Base-by-base conservation (phyloP, 495 filamentous ascomycete genomes). In the Lasiosphaeria miniovina region DNA sequence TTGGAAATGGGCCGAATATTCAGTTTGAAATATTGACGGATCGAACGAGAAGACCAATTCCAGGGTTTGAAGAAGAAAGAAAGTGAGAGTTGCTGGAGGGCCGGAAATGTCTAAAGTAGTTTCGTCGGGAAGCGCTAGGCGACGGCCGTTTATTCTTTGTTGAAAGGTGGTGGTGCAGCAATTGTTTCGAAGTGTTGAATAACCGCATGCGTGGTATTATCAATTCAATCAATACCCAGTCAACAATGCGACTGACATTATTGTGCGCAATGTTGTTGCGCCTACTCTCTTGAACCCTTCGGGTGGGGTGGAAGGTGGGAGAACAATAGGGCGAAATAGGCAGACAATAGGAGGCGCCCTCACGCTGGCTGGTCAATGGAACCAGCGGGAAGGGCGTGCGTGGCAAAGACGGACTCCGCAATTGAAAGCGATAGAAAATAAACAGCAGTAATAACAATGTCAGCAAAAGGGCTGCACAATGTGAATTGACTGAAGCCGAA, bases 351-450 rank as follows among this genome's bases (percentile, higher is more conserved):
- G 50, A 12, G 31, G 48, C 38, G 8, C 43, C 15, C 12, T 11
- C 6, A n/a, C 43, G 43, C 43, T 46, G 53, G 24, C 12, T 35
- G 59, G 59, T 60, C 57, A 68, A 65, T 68, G 65, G 65, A 68
- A 68, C 38, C 52, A 17, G 60, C 58, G 65, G 62, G 65, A 68
- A 68, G n/a, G 38, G 46, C 55, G n/a, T 41, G 61, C 5, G 65
- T 68, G 65, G 62, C 65, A 54, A 62, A 54, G 50, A 6, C n/a
- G 34, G 6, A 14, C 34, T 31, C 10, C 49, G 24, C 34, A 41
- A 17, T 41, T 31, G 33, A 14, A 46, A 43, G 34, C 12, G 17
- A 7, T 54, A 12, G 14, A 12, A 17, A 31, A 33, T 52, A 48
- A 46, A 33, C 31, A 52, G 9, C 31, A 34, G 31, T 8, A 4